phyloP scores from a whole-genome alignment of 2,329 filamentous ascomycete genomes.

The Aspergillus hortae region DNA sequence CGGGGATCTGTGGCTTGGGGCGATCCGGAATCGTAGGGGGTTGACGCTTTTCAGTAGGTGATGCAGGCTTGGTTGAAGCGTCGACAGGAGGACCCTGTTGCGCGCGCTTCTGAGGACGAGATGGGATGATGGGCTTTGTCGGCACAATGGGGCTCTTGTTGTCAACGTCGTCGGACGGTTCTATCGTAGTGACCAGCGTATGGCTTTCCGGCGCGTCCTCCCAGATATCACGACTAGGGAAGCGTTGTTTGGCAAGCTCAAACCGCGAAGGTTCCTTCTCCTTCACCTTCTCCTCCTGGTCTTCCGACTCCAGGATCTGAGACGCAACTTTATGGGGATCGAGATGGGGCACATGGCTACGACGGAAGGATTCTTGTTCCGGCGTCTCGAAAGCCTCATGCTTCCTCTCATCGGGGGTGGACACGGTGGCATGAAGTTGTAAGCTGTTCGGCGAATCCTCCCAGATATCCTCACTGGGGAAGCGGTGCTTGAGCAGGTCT shows the following conservation, averaged over 20 bases:
- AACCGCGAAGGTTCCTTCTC: conserved; percentile 42
- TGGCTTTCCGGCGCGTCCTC: conserved; percentile 87
- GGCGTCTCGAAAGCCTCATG: conserved; percentile 41
- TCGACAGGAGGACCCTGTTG: conserved; percentile 30
- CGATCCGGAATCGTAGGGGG: conserved; percentile 54
- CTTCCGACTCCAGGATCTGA: conserved; percentile 31
- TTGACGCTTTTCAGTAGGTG: conserved; percentile 50
- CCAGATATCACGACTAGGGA: conserved; percentile 92
- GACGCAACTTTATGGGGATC: conserved; percentile 33
- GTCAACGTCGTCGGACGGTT: conserved; percentile 52
- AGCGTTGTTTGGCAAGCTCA: conserved; percentile 60
- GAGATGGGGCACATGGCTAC: conserved; percentile 38
- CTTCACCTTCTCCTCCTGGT: conserved; percentile 20
- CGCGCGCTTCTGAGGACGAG: conserved; percentile 32
- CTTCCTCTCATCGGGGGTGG: conserved; percentile 66
- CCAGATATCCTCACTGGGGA: conserved; percentile 96
- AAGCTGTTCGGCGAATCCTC: conserved; percentile 89
- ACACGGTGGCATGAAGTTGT: conserved; percentile 73
- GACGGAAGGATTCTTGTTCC: conserved; percentile 48
- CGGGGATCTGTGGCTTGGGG: conserved; percentile 65
- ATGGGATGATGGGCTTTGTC: conserved; percentile 31
- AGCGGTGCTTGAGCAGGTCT: conserved; percentile 60
- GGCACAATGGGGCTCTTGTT: conserved; percentile 38
- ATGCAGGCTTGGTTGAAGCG: conserved; percentile 35
- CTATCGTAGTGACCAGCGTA: conserved; percentile 67